phyloP scores from a whole-genome alignment of 2,329 filamentous ascomycete species.

The Aspergillus sp. region DNA sequence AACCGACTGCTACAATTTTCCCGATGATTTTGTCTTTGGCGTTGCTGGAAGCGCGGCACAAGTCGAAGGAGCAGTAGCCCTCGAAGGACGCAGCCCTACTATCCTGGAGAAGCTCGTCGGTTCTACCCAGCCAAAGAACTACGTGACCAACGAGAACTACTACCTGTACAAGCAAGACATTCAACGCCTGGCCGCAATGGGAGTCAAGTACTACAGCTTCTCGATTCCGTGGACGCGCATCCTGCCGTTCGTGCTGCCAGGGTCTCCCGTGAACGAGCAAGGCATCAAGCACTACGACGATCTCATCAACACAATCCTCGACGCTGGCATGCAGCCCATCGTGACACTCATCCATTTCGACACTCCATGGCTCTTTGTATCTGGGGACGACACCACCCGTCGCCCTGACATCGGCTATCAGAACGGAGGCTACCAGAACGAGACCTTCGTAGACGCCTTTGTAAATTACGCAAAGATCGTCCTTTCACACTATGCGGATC shows the following conservation, averaged over 20 bases:
- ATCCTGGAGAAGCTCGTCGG: slow-evolving; percentile 38
- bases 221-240: slow-evolving; percentile 50
- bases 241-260: slow-evolving; percentile 45
- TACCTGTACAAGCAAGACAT: slow-evolving; percentile 51
- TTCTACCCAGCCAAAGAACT: slow-evolving; percentile 38
- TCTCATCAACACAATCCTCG: slow-evolving; percentile 43
- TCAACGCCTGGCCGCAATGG: slow-evolving; percentile 36
- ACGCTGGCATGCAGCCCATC: slow-evolving; percentile 43
- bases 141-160: slow-evolving; percentile 51
- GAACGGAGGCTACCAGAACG: slow-evolving; percentile 34
- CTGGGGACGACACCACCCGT: slow-evolving; percentile 12
- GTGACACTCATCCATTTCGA: slow-evolving; percentile 42
- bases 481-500: slow-evolving; percentile 37
- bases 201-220: slow-evolving; percentile 42
- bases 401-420: slow-evolving; percentile 24
- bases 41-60: slow-evolving; percentile 43
- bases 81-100: slow-evolving; percentile 39
- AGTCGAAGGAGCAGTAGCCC: slow-evolving; percentile 43
- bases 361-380: slow-evolving; percentile 24
- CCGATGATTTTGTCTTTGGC: slow-evolving; percentile 43
- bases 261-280: slow-evolving; percentile 45
- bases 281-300: slow-evolving; percentile 50
- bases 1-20: slow-evolving; percentile 31
- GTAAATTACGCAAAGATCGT: slow-evolving; percentile 39
- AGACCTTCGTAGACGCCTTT: slow-evolving; percentile 40